Evolutionary conservation across 805 yeast genomes (phyloP).

Genomic region (Starmerella powellii): DNA sequence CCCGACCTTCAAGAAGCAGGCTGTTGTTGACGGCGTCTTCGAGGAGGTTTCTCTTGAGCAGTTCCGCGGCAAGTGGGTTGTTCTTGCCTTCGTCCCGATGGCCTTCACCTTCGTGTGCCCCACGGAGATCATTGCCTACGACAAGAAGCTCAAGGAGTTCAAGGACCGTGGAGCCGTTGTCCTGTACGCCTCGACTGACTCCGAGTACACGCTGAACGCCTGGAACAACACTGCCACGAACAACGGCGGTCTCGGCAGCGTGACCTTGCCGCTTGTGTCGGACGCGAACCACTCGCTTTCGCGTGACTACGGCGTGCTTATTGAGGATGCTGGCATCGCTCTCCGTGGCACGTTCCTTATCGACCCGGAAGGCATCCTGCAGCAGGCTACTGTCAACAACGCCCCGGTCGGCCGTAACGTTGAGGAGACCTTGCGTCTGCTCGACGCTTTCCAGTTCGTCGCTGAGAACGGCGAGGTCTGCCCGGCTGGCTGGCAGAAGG

Average conservation of each 20-base stretch:
- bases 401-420: constrained; percentile 99
- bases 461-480: constrained; percentile 99
- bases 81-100: constrained; percentile 93
- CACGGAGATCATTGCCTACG: constrained; percentile 97
- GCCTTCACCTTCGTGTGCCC: constrained; percentile 99
- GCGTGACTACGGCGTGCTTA: constrained; percentile 92
- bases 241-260: constrained; percentile 96
- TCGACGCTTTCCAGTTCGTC: constrained; percentile 99
- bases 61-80: constrained; percentile 96
- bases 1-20: constrained; percentile 90
- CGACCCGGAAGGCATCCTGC: constrained; percentile 86
- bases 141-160: constrained; percentile 87
- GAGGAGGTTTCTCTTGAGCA: constrained; percentile 91
- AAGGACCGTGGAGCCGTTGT: constrained; percentile 76
- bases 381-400: constrained; percentile 97
- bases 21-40: constrained; percentile 91
- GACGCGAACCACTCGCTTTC: constrained; percentile 94
- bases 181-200: constrained; percentile 94
- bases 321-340: constrained; percentile 93
- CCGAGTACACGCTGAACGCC: constrained; percentile 92
- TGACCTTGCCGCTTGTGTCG: constrained; percentile 86
- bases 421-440: constrained; percentile 92
- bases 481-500: constrained; percentile 99
- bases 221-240: constrained; percentile 96
- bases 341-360: constrained; percentile 96